Evolutionary conservation across 2,329 filamentous ascomycete species (phyloP), one percentile per base, ranked within the genome.

Genomic region (Fusarium avenaceum): DNA sequence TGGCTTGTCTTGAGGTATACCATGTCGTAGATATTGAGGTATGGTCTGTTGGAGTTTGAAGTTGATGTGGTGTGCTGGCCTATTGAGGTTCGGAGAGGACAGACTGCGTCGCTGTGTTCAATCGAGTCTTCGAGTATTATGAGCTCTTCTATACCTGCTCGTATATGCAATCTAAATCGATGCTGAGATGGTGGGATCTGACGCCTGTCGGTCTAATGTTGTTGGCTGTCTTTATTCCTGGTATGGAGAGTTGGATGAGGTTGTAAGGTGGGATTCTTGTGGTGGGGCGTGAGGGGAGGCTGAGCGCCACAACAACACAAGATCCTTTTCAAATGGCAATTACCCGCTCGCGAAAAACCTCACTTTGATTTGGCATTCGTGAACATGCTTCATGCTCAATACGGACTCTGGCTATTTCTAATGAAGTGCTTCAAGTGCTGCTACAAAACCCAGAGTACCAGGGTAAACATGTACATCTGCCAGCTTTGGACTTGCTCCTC

Each of bases 1-100:
- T 97, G 90, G 80, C 92, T 92, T 59, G 92, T 94, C 51, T 86
- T 83, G 77, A 97, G 89, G 78, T 96, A 89, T 78, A 92, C 90
- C 94, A 97, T 63, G 33, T 53, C 48, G 39, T 47, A 11, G 15
- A 24, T 44, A 28, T 49, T 43, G 15, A 40, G 32, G 26, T 46
- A 20, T 46, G 15, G 48, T 45, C 42, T 22, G 19, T 54, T 22
- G 30, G 14, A 15, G 17, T 56, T 39, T 26, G 42, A 44, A 20
- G 42, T 17, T 35, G 46, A 30, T 57, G 49, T 57, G 55, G 67
- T 67, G 22, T 56, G 62, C 52, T 51, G 35, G 32, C 30, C 30
- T 19, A n/a, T 43, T 39, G 19, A 28, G 28, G 20, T 38, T 70
- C 28, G 38, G 43, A 43, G 39, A 54, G 28, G 24, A 39, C 32